These are phyloP conservation scores for Hippophae tibetana DNA, from an alignment of 306 rosid species.

Conservation along the genomic window DNA sequence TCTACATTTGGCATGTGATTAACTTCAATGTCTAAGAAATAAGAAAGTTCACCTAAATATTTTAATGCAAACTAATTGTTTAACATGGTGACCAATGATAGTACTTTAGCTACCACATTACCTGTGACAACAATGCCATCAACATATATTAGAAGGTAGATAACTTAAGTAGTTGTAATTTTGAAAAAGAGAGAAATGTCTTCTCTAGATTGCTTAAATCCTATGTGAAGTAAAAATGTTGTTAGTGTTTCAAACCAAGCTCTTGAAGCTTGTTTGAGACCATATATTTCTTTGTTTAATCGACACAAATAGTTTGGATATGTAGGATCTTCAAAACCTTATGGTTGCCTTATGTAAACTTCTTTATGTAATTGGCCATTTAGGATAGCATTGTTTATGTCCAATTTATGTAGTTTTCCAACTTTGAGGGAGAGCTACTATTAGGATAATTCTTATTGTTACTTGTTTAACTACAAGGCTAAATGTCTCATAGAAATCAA, in stretches of 20 bases:
- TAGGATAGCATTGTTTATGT: not conserved
- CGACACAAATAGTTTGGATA: not conserved
- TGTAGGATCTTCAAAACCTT: not conserved
- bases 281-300: not conserved
- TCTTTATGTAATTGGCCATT: not conserved
- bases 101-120: not conserved
- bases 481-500: not conserved
- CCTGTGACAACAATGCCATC: not conserved
- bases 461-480: not conserved
- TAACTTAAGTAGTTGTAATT: not conserved
- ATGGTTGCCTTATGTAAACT: not conserved
- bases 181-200: not conserved
- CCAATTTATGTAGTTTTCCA: not conserved
- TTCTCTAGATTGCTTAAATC: not conserved
- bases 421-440: not conserved
- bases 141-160: not conserved
- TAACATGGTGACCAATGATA: not conserved
- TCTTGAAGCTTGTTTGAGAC: not conserved
- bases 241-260: not conserved
- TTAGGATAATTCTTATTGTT: not conserved
- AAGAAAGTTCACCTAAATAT: not conserved
- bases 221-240: not conserved
- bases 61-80: not conserved
- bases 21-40: not conserved
- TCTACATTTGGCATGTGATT: not conserved